Evolutionary conservation across 305 asterid species (phyloP), one percentile per base, ranked within the genome.

Genomic region (Plantago rigida): DNA sequence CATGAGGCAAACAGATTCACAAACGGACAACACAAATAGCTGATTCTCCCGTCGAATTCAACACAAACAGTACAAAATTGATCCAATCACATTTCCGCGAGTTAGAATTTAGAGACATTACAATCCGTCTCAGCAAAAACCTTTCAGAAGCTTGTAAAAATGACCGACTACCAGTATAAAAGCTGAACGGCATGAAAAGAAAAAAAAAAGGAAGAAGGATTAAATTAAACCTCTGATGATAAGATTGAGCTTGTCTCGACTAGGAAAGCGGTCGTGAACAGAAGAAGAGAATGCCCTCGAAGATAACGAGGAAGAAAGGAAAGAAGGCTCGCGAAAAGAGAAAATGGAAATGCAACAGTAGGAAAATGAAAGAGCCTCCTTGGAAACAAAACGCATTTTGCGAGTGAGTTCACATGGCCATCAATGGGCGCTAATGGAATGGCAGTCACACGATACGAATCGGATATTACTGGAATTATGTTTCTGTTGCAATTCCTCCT

Each of bases 341-440:
- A 80, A 75, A 4, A 83, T 47, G 13, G 89, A 83, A 39, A 76
- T 62, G 59, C 79, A 34, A 6, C 41, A 34, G 41, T 34, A 59
- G 4, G 94, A 71, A 51, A 84, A 70, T 56, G 91, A 72, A 53
- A 81, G 86, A 34, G 64, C 72, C 73, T 59, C 72, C 73, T 59
- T 82, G 28, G 84, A 77, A 53, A 84, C 55, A 67, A 79, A 57
- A 65, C 86, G 94, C 92, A 89, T 86, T 77, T 47, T 78, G 48
- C 8, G 19, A 17, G 19, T 17, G 34, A 64, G 5, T 72, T 86
- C 84, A 84, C 67, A 83, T 81, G 74, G 64, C 71, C 94, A 82
- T 83, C 65, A 6, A 34, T 34, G 41, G 41, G 9, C 41, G 7
- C 41, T 48, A 56, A 69, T 58, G 58, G 24, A 44, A 7, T 17